Percentiles rank a stretch among this genome's conserved stretches.
Conservation (phyloP, 2,329 filamentous ascomycete genomes). For the Neofusicoccum umdonicola region DNA sequence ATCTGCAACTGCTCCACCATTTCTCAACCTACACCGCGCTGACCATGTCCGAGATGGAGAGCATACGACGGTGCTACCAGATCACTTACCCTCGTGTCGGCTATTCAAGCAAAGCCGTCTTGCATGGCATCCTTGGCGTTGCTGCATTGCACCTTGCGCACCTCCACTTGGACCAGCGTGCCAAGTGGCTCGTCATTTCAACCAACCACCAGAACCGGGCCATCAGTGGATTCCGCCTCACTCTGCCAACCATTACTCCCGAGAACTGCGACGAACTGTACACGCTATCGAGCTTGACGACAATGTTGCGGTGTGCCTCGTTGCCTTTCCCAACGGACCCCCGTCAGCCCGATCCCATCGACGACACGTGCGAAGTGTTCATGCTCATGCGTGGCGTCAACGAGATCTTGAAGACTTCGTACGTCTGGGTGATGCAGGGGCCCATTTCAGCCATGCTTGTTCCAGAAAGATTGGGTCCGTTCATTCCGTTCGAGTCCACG, state of each 20-base stretch:
- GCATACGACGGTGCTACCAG: slow-evolving; percentile 14
- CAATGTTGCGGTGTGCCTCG: slow-evolving; percentile 9
- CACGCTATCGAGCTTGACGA: slow-evolving; percentile 13
- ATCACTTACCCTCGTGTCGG: slow-evolving; percentile 9
- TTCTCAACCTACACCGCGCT: slow-evolving; percentile 17
- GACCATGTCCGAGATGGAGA: slow-evolving; percentile 15
- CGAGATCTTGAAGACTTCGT: slow-evolving; percentile 22
- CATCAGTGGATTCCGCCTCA: slow-evolving; percentile 31
- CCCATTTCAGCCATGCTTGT: slow-evolving; percentile 7
- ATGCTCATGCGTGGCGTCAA: slow-evolving; percentile 35
- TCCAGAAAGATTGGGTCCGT: not conserved
- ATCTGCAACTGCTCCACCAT: slow-evolving; percentile 18
- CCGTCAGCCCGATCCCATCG: slow-evolving; percentile 23
- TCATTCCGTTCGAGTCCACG: slow-evolving; percentile 9
- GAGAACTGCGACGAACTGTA: slow-evolving; percentile 33
- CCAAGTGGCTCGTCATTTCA: slow-evolving; percentile 32
- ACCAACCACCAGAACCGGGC: slow-evolving; percentile 38
- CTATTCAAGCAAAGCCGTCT: slow-evolving; percentile 16
- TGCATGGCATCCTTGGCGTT: slow-evolving; percentile 18
- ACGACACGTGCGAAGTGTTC: slow-evolving; percentile 35
- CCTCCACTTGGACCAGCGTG: slow-evolving; percentile 21
- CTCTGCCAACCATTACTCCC: slow-evolving; percentile 28
- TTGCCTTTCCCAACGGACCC: slow-evolving; percentile 15
- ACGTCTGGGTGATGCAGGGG: not conserved
- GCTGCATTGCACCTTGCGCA: slow-evolving; percentile 16